Evolutionary conservation across 2,329 filamentous ascomycete genomes (phyloP), one percentile per base, ranked within the genome.

Genomic region (Septoria linicola): DNA sequence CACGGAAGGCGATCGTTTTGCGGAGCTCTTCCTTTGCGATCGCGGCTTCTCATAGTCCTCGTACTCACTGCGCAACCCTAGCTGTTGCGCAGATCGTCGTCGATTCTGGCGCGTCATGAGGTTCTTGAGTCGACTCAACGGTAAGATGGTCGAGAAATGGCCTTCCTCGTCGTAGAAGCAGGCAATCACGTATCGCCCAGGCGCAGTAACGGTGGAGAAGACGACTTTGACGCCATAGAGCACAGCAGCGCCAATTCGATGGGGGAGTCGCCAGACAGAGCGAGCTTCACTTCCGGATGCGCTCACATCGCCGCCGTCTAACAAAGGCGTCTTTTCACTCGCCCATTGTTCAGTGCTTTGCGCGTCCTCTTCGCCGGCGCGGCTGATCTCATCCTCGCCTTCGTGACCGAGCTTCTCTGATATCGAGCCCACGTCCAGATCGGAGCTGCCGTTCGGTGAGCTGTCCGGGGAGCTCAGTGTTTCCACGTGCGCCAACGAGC

Each of bases 121-220:
- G 57, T 72, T 60, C 41, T 57, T 68, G 20, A 92, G 74, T 64
- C 80, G 85, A 65, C 80, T 80, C 36, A 93, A 72, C 52, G 89
- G 90, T 41, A 83, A 73, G 52, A 93, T 72, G n/a, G 89, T 82
- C 46, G 89, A 86, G 68, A 95, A 95, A 43, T 77, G 77, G 43
- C 89, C 89, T 51, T 87, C 75, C 39, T 89, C 84, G 65, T 95
- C 85, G 72, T 88, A 92, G 63, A 97, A 86, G 66, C 81, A 90
- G 59, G 88, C 85, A 54, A 91, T 82, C 49, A 96, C 72, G 71
- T 92, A 96, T 42, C 90, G 80, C 14, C 85, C 88, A 1, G 92
- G 92, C 17, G 87, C 84, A 20, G 87, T 81, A 54, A 97, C 73
- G 11, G 88, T 88, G 42, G 87, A 85, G 49, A 96, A 72, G 40